Evolutionary conservation across 495 filamentous ascomycete species (phyloP).

Genomic region (Penicillium paxilli): DNA sequence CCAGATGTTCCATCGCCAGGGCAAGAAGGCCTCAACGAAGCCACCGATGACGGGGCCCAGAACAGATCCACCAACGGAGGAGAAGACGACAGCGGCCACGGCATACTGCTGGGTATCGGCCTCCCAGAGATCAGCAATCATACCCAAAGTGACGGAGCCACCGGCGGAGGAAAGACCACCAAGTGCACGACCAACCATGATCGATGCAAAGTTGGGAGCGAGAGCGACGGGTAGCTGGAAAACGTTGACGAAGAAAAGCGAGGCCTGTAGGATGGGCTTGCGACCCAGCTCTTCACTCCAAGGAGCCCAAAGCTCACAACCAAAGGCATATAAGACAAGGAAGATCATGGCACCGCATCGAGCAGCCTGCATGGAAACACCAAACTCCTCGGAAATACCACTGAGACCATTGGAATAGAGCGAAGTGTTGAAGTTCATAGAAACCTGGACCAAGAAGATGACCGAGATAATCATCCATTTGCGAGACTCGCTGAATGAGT

Average conservation of each 20-base stretch:
- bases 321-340: slow-evolving; percentile 62
- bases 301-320: slow-evolving; percentile 67
- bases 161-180: slow-evolving; percentile 62
- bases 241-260: slow-evolving; percentile 59
- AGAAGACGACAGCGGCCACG: slow-evolving; percentile 62
- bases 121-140: slow-evolving; percentile 64
- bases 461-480: slow-evolving; percentile 65
- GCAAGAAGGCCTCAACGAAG: slow-evolving; percentile 52
- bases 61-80: slow-evolving; percentile 61
- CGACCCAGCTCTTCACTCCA: slow-evolving; percentile 66
- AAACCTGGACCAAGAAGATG: slow-evolving; percentile 58
- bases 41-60: slow-evolving; percentile 63
- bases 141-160: slow-evolving; percentile 63
- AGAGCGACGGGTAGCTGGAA: slow-evolving; percentile 57
- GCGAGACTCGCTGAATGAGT: slow-evolving; percentile 46
- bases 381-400: slow-evolving; percentile 50
- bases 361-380: slow-evolving; percentile 50
- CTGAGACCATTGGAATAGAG: slow-evolving; percentile 55
- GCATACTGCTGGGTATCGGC: slow-evolving; percentile 61
- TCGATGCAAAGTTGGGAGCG: slow-evolving; percentile 52
- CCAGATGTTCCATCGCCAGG: slow-evolving; percentile 60
- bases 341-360: slow-evolving; percentile 59
- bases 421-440: slow-evolving; percentile 60
- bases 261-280: slow-evolving; percentile 54
- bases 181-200: slow-evolving; percentile 57